Percentiles rank a stretch among this genome's conserved stretches.
Conservation (phyloP, 2,329 filamentous ascomycete genomes). For the Scopulariopsis brevicaulis region DNA sequence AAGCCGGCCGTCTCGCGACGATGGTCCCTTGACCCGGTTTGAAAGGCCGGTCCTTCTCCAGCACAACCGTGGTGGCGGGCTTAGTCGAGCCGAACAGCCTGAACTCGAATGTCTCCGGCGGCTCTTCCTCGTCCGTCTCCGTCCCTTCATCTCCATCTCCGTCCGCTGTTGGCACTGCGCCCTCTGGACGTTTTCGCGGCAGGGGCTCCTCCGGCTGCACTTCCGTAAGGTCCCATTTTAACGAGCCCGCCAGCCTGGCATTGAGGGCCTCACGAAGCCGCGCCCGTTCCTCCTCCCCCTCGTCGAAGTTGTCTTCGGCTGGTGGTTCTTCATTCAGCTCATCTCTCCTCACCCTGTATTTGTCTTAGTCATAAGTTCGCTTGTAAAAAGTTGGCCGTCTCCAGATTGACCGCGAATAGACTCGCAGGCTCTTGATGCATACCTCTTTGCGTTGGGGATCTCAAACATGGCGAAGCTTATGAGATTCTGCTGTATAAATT, state of each 20-base stretch:
- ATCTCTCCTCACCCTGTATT: constrained; percentile 38
- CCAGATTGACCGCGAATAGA: not conserved
- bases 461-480: constrained; percentile 30
- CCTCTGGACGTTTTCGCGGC: not conserved
- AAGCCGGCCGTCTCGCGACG: constrained; percentile 25
- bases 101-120: constrained; percentile 39
- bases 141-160: constrained; percentile 5
- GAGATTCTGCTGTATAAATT: not conserved
- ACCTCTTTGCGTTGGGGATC: constrained; percentile 41
- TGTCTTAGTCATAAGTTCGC: not conserved
- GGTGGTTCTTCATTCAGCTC: constrained; percentile 28
- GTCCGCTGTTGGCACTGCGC: not conserved
- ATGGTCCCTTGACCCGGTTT: constrained; percentile 22
- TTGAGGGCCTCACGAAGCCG: constrained; percentile 6
- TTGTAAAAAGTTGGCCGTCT: not conserved
- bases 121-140: constrained; percentile 12
- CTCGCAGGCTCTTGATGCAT: constrained; percentile 7
- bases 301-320: not conserved
- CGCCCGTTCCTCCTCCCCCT: constrained; percentile 3
- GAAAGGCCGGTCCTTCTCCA: constrained; percentile 27
- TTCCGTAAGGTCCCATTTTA: constrained; percentile 1
- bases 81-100: constrained; percentile 40
- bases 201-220: not conserved
- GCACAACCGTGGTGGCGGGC: constrained; percentile 35
- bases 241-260: constrained; percentile 8